Evolutionary conservation across 345 rosid species (phyloP).

Genomic region (Hibiscus mutabilis): DNA sequence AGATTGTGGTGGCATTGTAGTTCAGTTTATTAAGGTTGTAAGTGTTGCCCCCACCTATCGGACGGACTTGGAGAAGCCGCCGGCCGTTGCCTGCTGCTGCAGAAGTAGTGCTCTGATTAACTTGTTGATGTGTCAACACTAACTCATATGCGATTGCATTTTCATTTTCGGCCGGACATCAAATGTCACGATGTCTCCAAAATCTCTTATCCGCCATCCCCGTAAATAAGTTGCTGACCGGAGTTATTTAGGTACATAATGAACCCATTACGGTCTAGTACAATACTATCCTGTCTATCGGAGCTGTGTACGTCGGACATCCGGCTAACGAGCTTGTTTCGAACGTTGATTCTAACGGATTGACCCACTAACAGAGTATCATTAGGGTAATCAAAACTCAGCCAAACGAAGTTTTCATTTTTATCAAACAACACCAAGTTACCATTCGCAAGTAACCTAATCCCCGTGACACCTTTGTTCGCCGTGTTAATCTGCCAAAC

Average conservation of each 20-base stretch:
- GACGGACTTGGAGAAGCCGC: slow-evolving; percentile 5
- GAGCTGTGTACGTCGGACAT: slow-evolving; percentile 24
- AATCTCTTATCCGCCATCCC: slow-evolving; percentile 8
- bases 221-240: slow-evolving; percentile 17
- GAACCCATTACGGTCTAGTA: slow-evolving; percentile 28
- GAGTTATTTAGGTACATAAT: slow-evolving; percentile 18
- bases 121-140: neutral
- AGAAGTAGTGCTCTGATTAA: neutral
- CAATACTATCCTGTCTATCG: slow-evolving; percentile 49
- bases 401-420: slow-evolving; percentile 43
- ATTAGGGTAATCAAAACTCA: slow-evolving; percentile 52
- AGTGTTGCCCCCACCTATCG: neutral
- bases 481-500: slow-evolving; percentile 32
- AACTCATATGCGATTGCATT: neutral
- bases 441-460: slow-evolving; percentile 46
- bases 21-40: slow-evolving; percentile 15
- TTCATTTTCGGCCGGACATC: neutral
- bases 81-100: neutral
- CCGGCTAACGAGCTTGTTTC: slow-evolving; percentile 44
- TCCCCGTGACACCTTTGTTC: slow-evolving; percentile 24
- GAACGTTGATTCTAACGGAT: slow-evolving; percentile 27
- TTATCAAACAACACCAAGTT: slow-evolving; percentile 54
- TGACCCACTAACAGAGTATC: slow-evolving; percentile 63
- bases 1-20: neutral
- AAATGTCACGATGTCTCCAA: slow-evolving; percentile 7